These are phyloP conservation scores for Mortierella sp. DNA, from an alignment of 371 early-diverging fungal genomes.

Conservation along the genomic window DNA sequence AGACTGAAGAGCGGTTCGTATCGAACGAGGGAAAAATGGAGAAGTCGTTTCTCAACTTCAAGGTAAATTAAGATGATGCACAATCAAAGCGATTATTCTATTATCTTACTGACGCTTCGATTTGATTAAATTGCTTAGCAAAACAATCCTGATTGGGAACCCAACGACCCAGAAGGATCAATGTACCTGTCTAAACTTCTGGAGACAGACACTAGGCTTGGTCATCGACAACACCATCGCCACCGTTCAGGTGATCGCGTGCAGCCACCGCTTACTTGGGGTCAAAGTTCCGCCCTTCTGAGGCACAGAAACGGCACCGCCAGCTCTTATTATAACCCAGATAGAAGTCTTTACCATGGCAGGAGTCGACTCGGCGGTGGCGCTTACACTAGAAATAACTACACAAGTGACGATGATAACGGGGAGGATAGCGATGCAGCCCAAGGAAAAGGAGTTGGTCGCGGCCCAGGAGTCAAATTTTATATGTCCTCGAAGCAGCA, in stretches of 20 bases:
- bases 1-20: slow-evolving; percentile 69
- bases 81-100: not conserved
- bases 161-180: slow-evolving; percentile 76
- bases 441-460: not conserved
- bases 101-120: not conserved
- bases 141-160: slow-evolving; percentile 90
- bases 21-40: slow-evolving; percentile 97
- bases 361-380: slow-evolving; percentile 26
- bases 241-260: slow-evolving; percentile 9
- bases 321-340: slow-evolving; percentile 5
- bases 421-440: slow-evolving; percentile 5
- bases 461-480: slow-evolving; percentile 25
- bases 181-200: slow-evolving; percentile 67
- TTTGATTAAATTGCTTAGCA: slow-evolving; percentile 56
- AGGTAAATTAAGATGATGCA: slow-evolving; percentile 63
- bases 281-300: slow-evolving; percentile 23
- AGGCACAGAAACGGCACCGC: slow-evolving; percentile 13
- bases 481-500: slow-evolving; percentile 11
- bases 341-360: slow-evolving; percentile 11
- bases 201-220: slow-evolving; percentile 44
- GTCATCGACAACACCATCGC: slow-evolving; percentile 30
- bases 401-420: slow-evolving; percentile 15
- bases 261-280: slow-evolving; percentile 25
- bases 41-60: slow-evolving; percentile 94
- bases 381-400: not conserved